Evolutionary conservation across 1,284 basidiomycete species (phyloP).

Genomic region (Pseudomicrostroma phylloplanum): DNA sequence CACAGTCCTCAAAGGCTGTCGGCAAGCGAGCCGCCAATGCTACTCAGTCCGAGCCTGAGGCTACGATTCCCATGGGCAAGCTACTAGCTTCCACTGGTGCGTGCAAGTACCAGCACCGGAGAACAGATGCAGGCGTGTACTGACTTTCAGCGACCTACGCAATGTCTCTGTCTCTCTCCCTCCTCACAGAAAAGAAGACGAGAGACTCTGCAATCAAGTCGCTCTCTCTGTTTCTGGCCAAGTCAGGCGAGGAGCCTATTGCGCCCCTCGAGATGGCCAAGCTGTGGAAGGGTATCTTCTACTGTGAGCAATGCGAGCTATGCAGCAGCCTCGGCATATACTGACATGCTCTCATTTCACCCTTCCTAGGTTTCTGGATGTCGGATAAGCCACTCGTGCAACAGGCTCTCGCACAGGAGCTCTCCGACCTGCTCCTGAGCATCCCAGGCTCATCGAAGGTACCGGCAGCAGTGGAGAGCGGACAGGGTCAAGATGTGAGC

Average conservation of each 20-base stretch:
- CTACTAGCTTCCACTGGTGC: slow-evolving; percentile 34
- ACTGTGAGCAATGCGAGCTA: slow-evolving; percentile 55
- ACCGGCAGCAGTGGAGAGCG: neutral
- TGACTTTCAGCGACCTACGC: too few relatives aligned
- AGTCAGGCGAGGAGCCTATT: slow-evolving; percentile 51
- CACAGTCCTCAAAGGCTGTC: neutral
- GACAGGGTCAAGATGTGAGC: neutral
- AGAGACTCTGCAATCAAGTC: slow-evolving; percentile 78
- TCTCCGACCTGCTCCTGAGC: slow-evolving; percentile 64
- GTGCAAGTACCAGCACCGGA: neutral
- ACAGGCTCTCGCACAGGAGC: slow-evolving; percentile 77
- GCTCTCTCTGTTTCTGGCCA: slow-evolving; percentile 60
- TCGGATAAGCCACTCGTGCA: slow-evolving; percentile 96
- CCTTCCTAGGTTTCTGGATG: slow-evolving; percentile 73
- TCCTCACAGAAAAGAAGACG: slow-evolving; percentile 56
- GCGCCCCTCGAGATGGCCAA: slow-evolving; percentile 74
- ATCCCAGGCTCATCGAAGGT: slow-evolving; percentile 13
- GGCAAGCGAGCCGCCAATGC: neutral
- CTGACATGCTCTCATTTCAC: neutral
- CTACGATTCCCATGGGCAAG: slow-evolving; percentile 31
- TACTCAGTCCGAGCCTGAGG: slow-evolving; percentile 1
- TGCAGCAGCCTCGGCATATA: neutral
- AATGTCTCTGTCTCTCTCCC: neutral
- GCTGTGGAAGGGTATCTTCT: slow-evolving; percentile 96
- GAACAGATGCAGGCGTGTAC: too few relatives aligned